Base-by-base conservation (phyloP, 495 filamentous ascomycete species). In the Aspergillus nidulans region DNA sequence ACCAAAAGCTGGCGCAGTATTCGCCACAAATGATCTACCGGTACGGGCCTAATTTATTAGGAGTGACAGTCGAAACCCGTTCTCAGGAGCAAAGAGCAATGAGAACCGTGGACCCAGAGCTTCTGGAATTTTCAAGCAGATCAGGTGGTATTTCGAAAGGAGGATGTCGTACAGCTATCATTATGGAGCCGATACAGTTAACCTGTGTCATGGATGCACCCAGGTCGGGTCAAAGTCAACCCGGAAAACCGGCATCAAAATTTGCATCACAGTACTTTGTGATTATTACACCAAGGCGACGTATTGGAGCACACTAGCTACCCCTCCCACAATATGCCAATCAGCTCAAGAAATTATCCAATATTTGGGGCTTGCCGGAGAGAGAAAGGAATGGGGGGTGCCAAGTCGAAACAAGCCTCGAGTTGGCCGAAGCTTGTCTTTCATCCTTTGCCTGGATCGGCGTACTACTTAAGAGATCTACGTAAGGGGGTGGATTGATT, bases 381-480 rank as follows among this genome's bases (percentile, higher is more conserved):
- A 10, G 3, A 43, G 24, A 43, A 21, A 23, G 4, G 20, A 21
- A 21, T 23, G 18, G 18, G 16, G 9, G 4, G 4, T 43, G 53
- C 53, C 53, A 56, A 56, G 53, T 56, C 38, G 6, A 15, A 18
- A 56, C 53, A 56, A 56, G 53, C 53, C 45, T 56, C 49, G 45
- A 26, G 19, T 42, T 19, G 12, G 38, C 19, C 36, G 26, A 56
- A 56, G 53, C 52, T 55, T 55, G 53, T 49, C 25, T 32, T 49
- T 38, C 40, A 47, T 48, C 52, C 52, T 43, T 55, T 55, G 52
- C 52, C 19, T 38, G 16, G 24, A 46, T 46, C 43, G n/a, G 44
- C 26, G 12, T n/a, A n/a, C n/a, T n/a, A n/a, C n/a, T n/a, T n/a
- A n/a, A n/a, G n/a, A n/a, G n/a, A n/a, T n/a, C n/a, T n/a, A n/a